These are phyloP conservation scores for Colletotrichum sp. DNA, from an alignment of 2,329 filamentous ascomycete species.

Conservation along the genomic window DNA sequence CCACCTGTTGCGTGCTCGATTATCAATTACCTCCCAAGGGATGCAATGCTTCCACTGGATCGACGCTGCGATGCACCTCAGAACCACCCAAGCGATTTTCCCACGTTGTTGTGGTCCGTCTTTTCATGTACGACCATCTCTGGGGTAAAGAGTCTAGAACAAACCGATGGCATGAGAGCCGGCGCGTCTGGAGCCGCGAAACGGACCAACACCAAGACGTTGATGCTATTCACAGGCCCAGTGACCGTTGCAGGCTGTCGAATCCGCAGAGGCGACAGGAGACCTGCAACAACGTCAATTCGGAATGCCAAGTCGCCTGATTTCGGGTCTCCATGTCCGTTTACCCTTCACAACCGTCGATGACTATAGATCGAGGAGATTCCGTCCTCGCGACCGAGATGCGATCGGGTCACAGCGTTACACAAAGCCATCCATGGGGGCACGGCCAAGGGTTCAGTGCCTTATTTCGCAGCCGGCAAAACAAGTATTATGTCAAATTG, in stretches of 20 bases:
- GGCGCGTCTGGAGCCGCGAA: background rate
- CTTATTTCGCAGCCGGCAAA: background rate
- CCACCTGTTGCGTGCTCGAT: background rate
- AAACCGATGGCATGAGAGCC: background rate
- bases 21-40: background rate
- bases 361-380: background rate
- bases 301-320: background rate
- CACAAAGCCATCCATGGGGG: background rate
- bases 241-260: background rate
- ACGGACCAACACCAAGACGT: background rate
- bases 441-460: background rate
- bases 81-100: background rate
- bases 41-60: background rate
- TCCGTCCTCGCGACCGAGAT: background rate
- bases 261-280: background rate
- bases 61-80: background rate
- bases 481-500: slow-evolving; percentile 1
- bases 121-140: background rate
- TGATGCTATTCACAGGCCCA: background rate
- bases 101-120: background rate
- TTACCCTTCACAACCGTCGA: background rate
- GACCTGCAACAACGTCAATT: background rate
- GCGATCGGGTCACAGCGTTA: background rate
- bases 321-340: background rate
- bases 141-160: background rate